Conservation (phyloP, 2,329 filamentous ascomycete species). For the Hypoxylon sp. region DNA sequence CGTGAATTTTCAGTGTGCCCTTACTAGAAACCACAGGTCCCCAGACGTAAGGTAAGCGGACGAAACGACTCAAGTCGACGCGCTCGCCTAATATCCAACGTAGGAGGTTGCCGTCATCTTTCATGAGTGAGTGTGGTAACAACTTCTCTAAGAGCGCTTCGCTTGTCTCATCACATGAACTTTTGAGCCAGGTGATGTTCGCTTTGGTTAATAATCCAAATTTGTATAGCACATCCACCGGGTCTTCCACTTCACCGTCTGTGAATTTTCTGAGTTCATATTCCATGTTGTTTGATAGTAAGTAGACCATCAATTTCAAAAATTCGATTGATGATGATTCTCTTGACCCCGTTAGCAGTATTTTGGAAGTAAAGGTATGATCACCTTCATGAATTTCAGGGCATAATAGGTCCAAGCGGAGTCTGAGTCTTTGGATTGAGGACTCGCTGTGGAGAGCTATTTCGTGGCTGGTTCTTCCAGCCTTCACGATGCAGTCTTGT, state of each 20-base stretch:
- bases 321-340: neutral
- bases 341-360: neutral
- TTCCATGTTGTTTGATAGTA: constrained; percentile 1
- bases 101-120: neutral
- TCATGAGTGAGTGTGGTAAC: neutral
- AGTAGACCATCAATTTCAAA: neutral
- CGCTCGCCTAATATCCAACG: neutral
- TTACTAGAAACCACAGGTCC: too few relatives aligned
- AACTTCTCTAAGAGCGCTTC: neutral
- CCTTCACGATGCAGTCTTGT: too few relatives aligned
- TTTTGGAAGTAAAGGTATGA: neutral
- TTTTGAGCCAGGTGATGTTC: neutral
- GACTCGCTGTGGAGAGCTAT: too few relatives aligned
- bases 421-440: neutral
- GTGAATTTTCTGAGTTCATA: neutral
- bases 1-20: too few relatives aligned
- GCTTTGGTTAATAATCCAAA: constrained; percentile 2
- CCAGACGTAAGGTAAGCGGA: too few relatives aligned
- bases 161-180: neutral
- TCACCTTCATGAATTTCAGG: neutral
- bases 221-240: neutral
- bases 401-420: neutral
- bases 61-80: neutral
- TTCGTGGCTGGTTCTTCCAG: neutral
- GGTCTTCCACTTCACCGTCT: too few relatives aligned